Conservation (phyloP, 441 rosid species). For the Pelargonium australe region DNA sequence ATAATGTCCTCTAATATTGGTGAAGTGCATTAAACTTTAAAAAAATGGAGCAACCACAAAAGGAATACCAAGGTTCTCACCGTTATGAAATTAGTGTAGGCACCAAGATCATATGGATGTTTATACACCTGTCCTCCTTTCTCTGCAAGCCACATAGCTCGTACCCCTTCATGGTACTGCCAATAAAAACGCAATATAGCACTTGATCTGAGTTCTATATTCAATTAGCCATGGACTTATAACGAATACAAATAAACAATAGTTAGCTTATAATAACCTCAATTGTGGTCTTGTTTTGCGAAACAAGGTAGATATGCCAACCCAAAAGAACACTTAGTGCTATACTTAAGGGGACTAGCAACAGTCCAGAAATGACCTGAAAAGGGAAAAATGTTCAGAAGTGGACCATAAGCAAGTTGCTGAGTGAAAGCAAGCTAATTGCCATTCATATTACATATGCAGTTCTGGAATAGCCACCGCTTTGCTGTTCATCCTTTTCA, state of each 20-base stretch:
- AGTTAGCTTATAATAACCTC: constrained; percentile 38
- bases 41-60: neutral
- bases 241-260: neutral
- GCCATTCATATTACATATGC: constrained; percentile 46
- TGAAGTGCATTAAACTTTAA: neutral
- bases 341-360: constrained; percentile 55
- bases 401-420: neutral
- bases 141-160: constrained; percentile 93
- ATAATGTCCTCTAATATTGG: no score
- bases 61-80: constrained; percentile 30
- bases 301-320: constrained; percentile 80
- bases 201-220: neutral
- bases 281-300: constrained; percentile 78
- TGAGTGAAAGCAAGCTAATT: neutral
- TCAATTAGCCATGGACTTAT: neutral
- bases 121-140: constrained; percentile 71
- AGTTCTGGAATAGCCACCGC: constrained; percentile 52
- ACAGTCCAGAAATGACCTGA: constrained; percentile 68
- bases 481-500: constrained; percentile 55
- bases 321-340: constrained; percentile 69
- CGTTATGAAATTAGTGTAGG: constrained; percentile 56
- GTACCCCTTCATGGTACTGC: constrained; percentile 88
- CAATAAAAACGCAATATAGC: constrained; percentile 14
- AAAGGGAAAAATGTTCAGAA: neutral
- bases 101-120: constrained; percentile 83